Conservation (phyloP, 2,329 filamentous ascomycete genomes). For the Scytalidium sp. region DNA sequence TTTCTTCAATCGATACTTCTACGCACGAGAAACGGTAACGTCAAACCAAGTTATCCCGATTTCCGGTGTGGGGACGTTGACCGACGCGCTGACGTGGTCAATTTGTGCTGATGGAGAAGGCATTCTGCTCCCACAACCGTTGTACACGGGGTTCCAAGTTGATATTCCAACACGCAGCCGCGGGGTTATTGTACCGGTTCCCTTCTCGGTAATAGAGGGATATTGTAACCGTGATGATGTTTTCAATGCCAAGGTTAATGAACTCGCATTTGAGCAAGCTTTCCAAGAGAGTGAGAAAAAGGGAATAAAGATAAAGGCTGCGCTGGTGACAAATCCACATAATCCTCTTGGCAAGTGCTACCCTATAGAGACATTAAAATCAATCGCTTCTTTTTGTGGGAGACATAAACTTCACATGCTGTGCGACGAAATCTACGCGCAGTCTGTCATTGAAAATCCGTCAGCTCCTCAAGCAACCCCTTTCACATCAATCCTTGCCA, state of each 20-base stretch:
- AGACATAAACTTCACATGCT: conserved; percentile 40
- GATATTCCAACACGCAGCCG: conserved; percentile 26
- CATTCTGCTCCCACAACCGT: conserved; percentile 39
- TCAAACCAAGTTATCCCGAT: conserved; percentile 28
- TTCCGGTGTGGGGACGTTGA: neutral
- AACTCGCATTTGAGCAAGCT: conserved; percentile 27
- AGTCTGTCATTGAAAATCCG: conserved; percentile 36
- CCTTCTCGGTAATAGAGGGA: conserved; percentile 18
- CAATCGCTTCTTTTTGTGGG: conserved; percentile 34
- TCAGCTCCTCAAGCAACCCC: conserved; percentile 12
- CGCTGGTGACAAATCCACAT: conserved; percentile 33
- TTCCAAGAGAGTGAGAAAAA: conserved; percentile 23
- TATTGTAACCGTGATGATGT: conserved; percentile 2
- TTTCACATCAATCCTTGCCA: conserved; percentile 47
- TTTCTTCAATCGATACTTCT: conserved; percentile 38
- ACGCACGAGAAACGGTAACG: conserved; percentile 28
- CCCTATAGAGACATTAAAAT: conserved; percentile 16
- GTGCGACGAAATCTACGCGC: conserved; percentile 45
- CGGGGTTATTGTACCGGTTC: conserved; percentile 29
- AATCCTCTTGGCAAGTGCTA: conserved; percentile 18
- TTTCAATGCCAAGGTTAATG: conserved; percentile 20
- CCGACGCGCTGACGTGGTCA: neutral
- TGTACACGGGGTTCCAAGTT: conserved; percentile 44
- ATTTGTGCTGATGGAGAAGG: conserved; percentile 39
- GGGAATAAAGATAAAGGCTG: conserved; percentile 32